Base-by-base conservation (phyloP, 163 green algal genomes). In the Scenedesmus sp. region DNA sequence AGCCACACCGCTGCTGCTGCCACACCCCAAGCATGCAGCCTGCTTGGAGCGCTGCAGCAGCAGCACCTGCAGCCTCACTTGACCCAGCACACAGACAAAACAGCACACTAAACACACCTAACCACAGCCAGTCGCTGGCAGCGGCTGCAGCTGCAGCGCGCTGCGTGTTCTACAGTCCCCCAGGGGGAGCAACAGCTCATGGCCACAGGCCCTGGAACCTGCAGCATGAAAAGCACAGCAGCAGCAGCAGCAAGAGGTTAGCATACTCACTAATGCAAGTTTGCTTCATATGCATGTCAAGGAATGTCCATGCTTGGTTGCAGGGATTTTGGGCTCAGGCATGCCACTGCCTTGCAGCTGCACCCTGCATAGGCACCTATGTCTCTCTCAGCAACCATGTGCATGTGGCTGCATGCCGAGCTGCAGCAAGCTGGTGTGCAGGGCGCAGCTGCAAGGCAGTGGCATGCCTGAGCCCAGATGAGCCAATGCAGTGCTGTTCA, bases 201-300 rank as follows among this genome's bases (percentile, higher is more conserved):
- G 95, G 95, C 95, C 95, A 97, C 62, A 97, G 94, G 85, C 86
- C 91, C 90, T 95, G 90, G 34, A 97, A 87, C 70, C 70, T 79
- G 70, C 70, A 79, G 70, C 70, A 79, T 23, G 23, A 52, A 79
- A 52, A 46, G 34, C 3, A 15, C 70, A 79, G 70, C 70, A 79
- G 70, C 70, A 76, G 16, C 66, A 79, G 70, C 70, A 79, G 0
- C 12, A 46, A 46, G 34, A 46, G 34, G 34, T 79, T 20, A 79
- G 70, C 70, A 79, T 46, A 46, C 0, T 46, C 34, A 46, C 34
- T 1, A 0, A 46, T 46, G 34, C 34, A 46, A 46, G 34, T 46
- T 46, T 46, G 34, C 34, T 46, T 46, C n/a, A n/a, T 46, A 46
- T 46, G 34, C 34, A 46, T 46, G 34, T 46, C 0, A 0, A 46